phyloP scores from a whole-genome alignment of 352 stramenopile genomes.

The Lagenidium sp. region DNA sequence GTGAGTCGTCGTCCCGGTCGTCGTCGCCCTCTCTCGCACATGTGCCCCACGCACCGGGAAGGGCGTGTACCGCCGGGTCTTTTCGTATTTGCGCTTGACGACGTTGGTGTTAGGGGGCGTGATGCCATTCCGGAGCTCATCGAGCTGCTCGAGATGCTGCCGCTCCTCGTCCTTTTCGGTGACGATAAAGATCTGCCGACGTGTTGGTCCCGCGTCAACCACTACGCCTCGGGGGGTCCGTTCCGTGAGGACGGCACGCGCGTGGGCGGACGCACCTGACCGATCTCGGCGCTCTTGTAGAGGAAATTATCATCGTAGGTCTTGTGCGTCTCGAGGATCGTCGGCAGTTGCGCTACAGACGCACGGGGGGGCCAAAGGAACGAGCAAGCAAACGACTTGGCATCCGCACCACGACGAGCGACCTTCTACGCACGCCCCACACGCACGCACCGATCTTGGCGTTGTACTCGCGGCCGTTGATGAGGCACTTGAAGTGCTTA shows the following conservation, averaged over 20 bases:
- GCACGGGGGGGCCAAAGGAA: too few relatives aligned
- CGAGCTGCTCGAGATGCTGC: slow-evolving; percentile 45
- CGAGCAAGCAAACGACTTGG: slow-evolving; percentile 1
- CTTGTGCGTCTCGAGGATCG: slow-evolving; percentile 85
- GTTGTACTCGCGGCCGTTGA: slow-evolving; percentile 70
- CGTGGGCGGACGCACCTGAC: slow-evolving; percentile 42
- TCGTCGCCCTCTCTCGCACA: too few relatives aligned
- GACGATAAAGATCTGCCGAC: slow-evolving; percentile 68
- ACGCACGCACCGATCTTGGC: slow-evolving; percentile 58
- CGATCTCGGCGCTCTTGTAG: slow-evolving; percentile 85
- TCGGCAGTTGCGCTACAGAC: slow-evolving; percentile 63
- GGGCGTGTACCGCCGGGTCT: slow-evolving; percentile 73
- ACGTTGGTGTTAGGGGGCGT: slow-evolving; percentile 83
- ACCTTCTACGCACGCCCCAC: not conserved
- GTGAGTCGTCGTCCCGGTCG: too few relatives aligned
- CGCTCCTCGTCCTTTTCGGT: slow-evolving; percentile 69
- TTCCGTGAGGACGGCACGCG: too few relatives aligned
- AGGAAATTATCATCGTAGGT: slow-evolving; percentile 87
- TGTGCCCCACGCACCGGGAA: slow-evolving; percentile 65
- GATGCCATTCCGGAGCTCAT: slow-evolving; percentile 62
- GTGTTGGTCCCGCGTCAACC: not conserved
- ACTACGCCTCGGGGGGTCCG: too few relatives aligned
- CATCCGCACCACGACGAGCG: too few relatives aligned
- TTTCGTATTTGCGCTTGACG: slow-evolving; percentile 83
- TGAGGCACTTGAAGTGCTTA: slow-evolving; percentile 71